These are phyloP conservation scores for Trichoderma virens DNA, from an alignment of 495 filamentous ascomycete genomes.

Conservation along the genomic window DNA sequence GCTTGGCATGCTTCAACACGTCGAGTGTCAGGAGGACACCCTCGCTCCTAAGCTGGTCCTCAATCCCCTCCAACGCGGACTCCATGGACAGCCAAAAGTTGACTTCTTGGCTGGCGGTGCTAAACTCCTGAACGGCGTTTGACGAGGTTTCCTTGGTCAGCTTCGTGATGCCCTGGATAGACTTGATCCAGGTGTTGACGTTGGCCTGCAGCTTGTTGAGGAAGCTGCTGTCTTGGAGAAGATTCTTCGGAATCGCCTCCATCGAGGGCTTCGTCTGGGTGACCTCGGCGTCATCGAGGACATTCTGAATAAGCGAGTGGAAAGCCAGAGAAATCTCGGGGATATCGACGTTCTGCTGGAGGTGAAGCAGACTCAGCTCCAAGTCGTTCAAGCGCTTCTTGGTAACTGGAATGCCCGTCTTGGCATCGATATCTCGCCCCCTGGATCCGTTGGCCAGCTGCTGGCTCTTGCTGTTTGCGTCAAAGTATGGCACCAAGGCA, in stretches of 20 bases:
- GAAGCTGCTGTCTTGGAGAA: slow-evolving; percentile 78
- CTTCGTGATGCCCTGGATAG: slow-evolving; percentile 94
- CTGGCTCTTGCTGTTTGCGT: slow-evolving; percentile 83
- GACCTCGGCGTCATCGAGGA: slow-evolving; percentile 64
- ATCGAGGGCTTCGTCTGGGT: slow-evolving; percentile 58
- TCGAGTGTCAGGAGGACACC: slow-evolving; percentile 90
- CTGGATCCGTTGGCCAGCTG: slow-evolving; percentile 56
- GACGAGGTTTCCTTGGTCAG: slow-evolving; percentile 77
- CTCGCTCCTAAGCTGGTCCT: slow-evolving; percentile 75
- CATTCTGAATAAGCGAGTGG: slow-evolving; percentile 77
- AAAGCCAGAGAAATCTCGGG: slow-evolving; percentile 79
- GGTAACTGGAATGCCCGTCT: slow-evolving; percentile 90
- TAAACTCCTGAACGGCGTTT: slow-evolving; percentile 5
- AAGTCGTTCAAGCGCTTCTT: slow-evolving; percentile 94
- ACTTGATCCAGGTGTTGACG: slow-evolving; percentile 96
- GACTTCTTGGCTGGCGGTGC: slow-evolving; percentile 87
- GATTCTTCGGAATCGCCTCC: slow-evolving; percentile 62
- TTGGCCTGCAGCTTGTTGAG: slow-evolving; percentile 88
- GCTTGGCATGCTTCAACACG: slow-evolving; percentile 87
- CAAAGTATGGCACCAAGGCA: slow-evolving; percentile 87
- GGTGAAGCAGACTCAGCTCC: slow-evolving; percentile 76
- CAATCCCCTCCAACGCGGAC: slow-evolving; percentile 79
- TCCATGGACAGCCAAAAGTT: slow-evolving; percentile 99
- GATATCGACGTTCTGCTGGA: slow-evolving; percentile 97
- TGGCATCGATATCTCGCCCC: slow-evolving; percentile 74